Percentiles rank a stretch among this genome's conserved stretches.
Evolutionary conservation across 2,329 filamentous ascomycete species (phyloP).

Genomic region (Fusarium verticillioides): DNA sequence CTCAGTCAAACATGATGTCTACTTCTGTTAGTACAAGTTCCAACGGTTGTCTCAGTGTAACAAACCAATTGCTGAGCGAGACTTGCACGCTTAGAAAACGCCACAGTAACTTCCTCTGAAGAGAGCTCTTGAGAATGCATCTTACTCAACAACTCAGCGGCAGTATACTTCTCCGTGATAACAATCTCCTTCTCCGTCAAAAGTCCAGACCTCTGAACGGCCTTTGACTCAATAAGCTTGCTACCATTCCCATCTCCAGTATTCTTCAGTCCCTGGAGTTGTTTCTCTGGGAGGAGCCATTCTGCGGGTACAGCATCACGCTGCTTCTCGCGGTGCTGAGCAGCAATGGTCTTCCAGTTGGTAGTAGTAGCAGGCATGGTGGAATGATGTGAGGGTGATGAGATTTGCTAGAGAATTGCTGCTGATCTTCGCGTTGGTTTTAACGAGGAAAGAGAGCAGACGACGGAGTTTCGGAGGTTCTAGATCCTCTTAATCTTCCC

Average conservation of each 20-base stretch:
- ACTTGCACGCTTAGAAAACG: constrained; percentile 39
- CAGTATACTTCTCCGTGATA: constrained; percentile 30
- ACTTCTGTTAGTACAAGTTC: not conserved
- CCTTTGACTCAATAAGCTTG: constrained; percentile 24
- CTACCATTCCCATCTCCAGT: not conserved
- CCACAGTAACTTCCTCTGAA: constrained; percentile 35
- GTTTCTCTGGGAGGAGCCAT: constrained; percentile 21
- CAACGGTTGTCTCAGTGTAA: accelerated
- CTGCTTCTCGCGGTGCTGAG: constrained; percentile 33
- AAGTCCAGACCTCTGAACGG: constrained; percentile 21
- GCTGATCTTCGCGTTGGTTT: not conserved
- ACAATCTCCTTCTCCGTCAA: constrained; percentile 19
- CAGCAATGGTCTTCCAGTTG: constrained; percentile 34
- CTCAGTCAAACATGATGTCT: constrained; percentile 39
- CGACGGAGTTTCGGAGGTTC: not conserved
- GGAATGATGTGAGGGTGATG: not conserved
- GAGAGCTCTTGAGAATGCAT: constrained; percentile 15
- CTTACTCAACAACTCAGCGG: constrained; percentile 24
- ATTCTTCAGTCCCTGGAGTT: constrained; percentile 8
- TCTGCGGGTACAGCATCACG: constrained; percentile 17
- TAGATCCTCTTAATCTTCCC: not conserved
- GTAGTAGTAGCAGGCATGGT: constrained; percentile 30
- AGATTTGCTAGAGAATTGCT: not conserved
- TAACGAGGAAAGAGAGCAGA: not conserved
- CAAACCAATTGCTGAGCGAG: constrained; percentile 39